Percentiles rank a stretch among this genome's conserved stretches.
Conservation (phyloP, 2,329 filamentous ascomycete species). For the Neopestalotiopsis sp. region DNA sequence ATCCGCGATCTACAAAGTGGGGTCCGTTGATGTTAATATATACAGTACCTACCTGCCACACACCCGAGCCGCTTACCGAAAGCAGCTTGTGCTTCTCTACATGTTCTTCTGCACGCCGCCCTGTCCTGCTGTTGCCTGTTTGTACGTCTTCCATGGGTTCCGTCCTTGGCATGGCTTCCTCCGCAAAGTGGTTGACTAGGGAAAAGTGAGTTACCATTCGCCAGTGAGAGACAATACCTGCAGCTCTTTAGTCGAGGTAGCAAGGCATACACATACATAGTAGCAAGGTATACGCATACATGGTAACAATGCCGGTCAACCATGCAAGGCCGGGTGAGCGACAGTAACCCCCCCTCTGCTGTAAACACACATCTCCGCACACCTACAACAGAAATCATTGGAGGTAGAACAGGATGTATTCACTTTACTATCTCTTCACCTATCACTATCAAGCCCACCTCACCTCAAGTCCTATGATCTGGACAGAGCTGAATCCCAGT, state of each 20-base stretch:
- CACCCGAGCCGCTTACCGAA: conserved; percentile 15
- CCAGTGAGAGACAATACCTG: background rate
- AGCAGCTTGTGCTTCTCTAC: background rate
- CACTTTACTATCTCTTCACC: background rate
- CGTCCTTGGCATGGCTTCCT: too few relatives aligned
- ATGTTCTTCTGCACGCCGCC: background rate
- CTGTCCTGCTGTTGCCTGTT: background rate
- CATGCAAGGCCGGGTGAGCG: background rate
- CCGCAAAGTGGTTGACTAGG: background rate
- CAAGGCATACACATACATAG: background rate
- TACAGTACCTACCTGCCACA: background rate
- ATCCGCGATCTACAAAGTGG: background rate
- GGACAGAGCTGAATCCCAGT: background rate
- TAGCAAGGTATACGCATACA: background rate
- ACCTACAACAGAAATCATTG: background rate
- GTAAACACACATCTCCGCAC: background rate
- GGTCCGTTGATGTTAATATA: background rate
- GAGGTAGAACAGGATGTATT: background rate
- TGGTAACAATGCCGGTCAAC: background rate
- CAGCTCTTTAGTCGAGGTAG: background rate
- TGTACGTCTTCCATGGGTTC: background rate
- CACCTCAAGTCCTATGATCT: background rate
- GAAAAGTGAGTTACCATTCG: background rate
- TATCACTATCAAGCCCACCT: background rate
- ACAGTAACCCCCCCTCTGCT: background rate